Conservation (phyloP, 2,329 filamentous ascomycete species). For the Arthroderma sp. region DNA sequence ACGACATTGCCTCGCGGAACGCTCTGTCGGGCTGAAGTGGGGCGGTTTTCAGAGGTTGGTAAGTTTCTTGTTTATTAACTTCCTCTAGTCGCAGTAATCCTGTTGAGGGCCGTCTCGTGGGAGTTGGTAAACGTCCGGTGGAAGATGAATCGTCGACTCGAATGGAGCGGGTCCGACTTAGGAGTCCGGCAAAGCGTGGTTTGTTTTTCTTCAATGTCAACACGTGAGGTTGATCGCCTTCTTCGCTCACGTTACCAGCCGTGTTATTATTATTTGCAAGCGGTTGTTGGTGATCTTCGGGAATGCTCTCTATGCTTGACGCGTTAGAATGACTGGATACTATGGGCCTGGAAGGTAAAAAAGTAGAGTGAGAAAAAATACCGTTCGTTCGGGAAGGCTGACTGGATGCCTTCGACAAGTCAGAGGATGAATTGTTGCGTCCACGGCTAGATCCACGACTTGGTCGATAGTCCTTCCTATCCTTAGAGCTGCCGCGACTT, state of each 20-base stretch:
- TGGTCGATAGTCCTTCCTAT: slow-evolving; percentile 24
- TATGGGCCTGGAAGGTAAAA: no score
- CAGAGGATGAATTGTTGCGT: slow-evolving; percentile 29
- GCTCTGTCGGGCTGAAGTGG: slow-evolving; percentile 54
- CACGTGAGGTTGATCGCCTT: slow-evolving; percentile 16
- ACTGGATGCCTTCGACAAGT: slow-evolving; percentile 20
- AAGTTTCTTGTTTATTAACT: slow-evolving; percentile 20
- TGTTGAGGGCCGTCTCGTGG: slow-evolving; percentile 27
- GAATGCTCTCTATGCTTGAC: no score
- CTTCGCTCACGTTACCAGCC: slow-evolving; percentile 8
- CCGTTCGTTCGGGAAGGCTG: no score
- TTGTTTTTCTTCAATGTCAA: slow-evolving; percentile 28
- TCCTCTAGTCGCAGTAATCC: slow-evolving; percentile 27
- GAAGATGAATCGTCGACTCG: slow-evolving; percentile 29
- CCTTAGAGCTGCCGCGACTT: slow-evolving; percentile 33
- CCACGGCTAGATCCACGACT: slow-evolving; percentile 5
- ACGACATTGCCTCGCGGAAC: slow-evolving; percentile 53
- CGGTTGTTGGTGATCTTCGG: no score
- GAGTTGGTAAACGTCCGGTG: slow-evolving; percentile 14
- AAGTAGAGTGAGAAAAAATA: no score
- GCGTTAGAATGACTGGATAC: no score
- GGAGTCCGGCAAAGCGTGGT: slow-evolving; percentile 32
- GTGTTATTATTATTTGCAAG: no score
- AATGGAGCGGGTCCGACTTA: slow-evolving; percentile 33
- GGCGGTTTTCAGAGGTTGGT: slow-evolving; percentile 46